phyloP scores from a whole-genome alignment of 208 protist species.

The Trypanosoma lewisi region DNA sequence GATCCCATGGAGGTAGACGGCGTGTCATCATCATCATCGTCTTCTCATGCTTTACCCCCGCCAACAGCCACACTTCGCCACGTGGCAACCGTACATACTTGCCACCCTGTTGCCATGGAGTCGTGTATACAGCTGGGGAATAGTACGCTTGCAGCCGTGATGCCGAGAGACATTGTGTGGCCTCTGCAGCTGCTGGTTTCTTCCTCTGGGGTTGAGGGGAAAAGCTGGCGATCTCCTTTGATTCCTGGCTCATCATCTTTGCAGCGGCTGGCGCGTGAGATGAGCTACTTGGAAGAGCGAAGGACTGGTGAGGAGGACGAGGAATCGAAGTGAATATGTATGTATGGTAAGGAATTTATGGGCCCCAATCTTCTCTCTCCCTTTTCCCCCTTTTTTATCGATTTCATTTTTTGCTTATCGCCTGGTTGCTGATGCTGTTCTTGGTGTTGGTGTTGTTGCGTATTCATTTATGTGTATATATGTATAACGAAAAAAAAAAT shows the following conservation, averaged over 20 bases:
- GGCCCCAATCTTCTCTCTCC: too few species aligned
- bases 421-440: too few species aligned
- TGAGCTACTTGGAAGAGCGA: slow-evolving; percentile 13
- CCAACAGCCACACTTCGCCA: slow-evolving; percentile 13
- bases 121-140: slow-evolving; percentile 9
- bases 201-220: background rate
- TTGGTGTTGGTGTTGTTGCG: too few species aligned
- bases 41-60: background rate
- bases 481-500: too few species aligned
- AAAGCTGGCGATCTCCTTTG: slow-evolving; percentile 7
- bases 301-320: slow-evolving; percentile 1
- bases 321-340: background rate
- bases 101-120: slow-evolving; percentile 5
- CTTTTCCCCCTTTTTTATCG: too few species aligned
- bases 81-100: slow-evolving; percentile 21
- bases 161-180: slow-evolving; percentile 15
- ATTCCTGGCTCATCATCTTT: slow-evolving; percentile 25
- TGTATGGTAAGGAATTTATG: background rate
- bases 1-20: background rate
- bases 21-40: background rate
- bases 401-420: too few species aligned
- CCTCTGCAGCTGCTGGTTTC: slow-evolving; percentile 10
- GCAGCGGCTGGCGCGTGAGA: slow-evolving; percentile 15
- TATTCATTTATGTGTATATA: too few species aligned
- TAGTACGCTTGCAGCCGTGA: slow-evolving; percentile 18